Evolutionary conservation across 495 filamentous ascomycete species (phyloP), one percentile per base, ranked within the genome.

Genomic region (Chlorociboria aeruginascens): DNA sequence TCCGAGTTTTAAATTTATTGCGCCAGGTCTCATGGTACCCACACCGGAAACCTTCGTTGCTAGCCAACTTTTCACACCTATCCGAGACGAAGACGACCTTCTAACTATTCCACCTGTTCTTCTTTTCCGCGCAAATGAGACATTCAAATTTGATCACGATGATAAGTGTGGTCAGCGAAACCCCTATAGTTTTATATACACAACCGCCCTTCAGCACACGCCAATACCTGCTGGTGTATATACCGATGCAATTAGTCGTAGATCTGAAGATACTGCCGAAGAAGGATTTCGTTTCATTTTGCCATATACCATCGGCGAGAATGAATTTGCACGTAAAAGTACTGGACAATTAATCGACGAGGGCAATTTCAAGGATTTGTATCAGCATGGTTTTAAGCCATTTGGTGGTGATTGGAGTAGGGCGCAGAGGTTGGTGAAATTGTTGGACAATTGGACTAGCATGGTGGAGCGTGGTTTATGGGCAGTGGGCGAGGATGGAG

Each of bases 391-490:
- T 7, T 66, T 50, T 39, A 59, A 63, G 35, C 62, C 61, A 20
- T 66, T 68, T 42, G 61, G 63, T 7, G 63, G 64, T 0, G 62
- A 67, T 13, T 61, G 45, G 25, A 49, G 35, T 3, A 59, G 61
- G 14, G 32, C 58, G 10, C 65, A 69, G 46, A 50, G 66, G 40
- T 43, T 69, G 45, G 65, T 66, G 48, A 54, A 56, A 8, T 43
- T 70, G 36, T 57, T 63, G 2, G 56, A 61, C 4, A 37, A 52
- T 30, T 73, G 65, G 67, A 49, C 54, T 12, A 54, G 59, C 32
- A 42, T 67, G 51, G 61, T 71, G 38, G 67, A 66, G 31, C 40
- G 38, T 43, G 68, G 65, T 11, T 36, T 64, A 33, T 70, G 67
- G 68, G 52, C 54, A 33, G 67, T 73, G 39, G 65, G 63, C 25